These are phyloP conservation scores for Hypoxylon lenormandii DNA, from an alignment of 495 filamentous ascomycete species.

Conservation along the genomic window DNA sequence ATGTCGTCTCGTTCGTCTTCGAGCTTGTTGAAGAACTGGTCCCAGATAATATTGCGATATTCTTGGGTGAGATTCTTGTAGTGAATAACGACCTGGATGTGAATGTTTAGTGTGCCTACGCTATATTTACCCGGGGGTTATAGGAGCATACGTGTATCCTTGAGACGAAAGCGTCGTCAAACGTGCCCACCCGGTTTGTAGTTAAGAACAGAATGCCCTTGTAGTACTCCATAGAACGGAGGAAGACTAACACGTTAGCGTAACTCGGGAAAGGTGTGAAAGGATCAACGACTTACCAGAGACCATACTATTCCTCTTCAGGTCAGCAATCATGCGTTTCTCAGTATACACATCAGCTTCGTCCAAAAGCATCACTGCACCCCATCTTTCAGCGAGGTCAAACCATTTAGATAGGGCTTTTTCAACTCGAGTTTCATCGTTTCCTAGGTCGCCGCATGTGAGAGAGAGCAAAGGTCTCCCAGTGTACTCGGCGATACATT, in stretches of 20 bases:
- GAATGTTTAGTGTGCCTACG: neutral
- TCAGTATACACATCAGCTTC: conserved; percentile 55
- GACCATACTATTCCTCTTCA: conserved; percentile 44
- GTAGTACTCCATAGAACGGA: conserved; percentile 70
- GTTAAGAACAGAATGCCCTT: conserved; percentile 68
- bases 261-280: neutral
- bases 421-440: neutral
- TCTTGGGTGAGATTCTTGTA: conserved; percentile 50
- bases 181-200: conserved; percentile 64
- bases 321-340: conserved; percentile 32
- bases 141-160: conserved; percentile 56
- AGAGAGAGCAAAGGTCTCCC: conserved; percentile 16
- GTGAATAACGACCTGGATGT: conserved; percentile 53
- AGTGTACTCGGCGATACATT: conserved; percentile 33
- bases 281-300: conserved; percentile 26
- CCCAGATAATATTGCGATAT: conserved; percentile 19
- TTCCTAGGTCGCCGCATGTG: conserved; percentile 28
- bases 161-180: conserved; percentile 67
- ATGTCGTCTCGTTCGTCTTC: conserved; percentile 16
- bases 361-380: conserved; percentile 49
- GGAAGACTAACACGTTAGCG: conserved; percentile 55
- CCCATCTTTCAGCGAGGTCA: conserved; percentile 61
- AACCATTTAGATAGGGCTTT: conserved; percentile 16
- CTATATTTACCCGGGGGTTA: neutral
- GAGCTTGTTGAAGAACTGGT: conserved; percentile 28